Evolutionary conservation across 1,139 yeast genomes (phyloP).

Genomic region (Candida labiduridarum): DNA sequence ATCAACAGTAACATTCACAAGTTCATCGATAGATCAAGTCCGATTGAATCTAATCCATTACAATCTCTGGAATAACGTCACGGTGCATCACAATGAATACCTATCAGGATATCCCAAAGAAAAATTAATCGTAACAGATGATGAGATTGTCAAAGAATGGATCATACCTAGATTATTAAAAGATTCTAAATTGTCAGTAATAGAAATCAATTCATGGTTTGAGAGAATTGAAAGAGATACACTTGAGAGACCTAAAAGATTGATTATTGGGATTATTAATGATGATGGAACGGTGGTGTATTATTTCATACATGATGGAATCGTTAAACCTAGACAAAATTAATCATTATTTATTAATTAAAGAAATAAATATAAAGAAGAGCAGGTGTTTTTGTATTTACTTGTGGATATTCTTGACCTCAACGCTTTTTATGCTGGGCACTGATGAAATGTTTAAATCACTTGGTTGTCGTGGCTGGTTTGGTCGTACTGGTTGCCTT

Average conservation of each 20-base stretch:
- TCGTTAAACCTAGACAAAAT: constrained; percentile 60
- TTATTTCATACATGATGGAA: constrained; percentile 63
- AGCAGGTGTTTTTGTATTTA: neutral
- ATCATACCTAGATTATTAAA: constrained; percentile 29
- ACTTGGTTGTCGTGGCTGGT: neutral
- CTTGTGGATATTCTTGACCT: constrained; percentile 1
- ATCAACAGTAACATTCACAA: constrained; percentile 3
- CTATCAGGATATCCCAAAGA: constrained; percentile 36
- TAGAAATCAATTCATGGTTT: constrained; percentile 38
- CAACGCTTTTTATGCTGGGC: constrained; percentile 6
- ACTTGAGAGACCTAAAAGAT: constrained; percentile 32
- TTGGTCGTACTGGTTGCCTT: neutral
- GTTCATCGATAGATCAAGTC: constrained; percentile 25
- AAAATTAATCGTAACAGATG: constrained; percentile 27
- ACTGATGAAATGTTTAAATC: constrained; percentile 1
- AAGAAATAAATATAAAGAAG: neutral
- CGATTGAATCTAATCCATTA: constrained; percentile 52
- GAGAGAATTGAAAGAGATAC: neutral
- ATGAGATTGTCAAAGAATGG: constrained; percentile 32
- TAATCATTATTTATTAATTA: constrained; percentile 17
- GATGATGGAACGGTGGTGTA: constrained; percentile 71
- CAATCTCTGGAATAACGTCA: constrained; percentile 53
- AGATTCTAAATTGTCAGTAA: constrained; percentile 18
- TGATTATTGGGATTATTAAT: constrained; percentile 59
- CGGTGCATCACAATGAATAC: constrained; percentile 17